Base-by-base conservation (phyloP, 352 stramenopile species). In the Pythium periplocum region DNA sequence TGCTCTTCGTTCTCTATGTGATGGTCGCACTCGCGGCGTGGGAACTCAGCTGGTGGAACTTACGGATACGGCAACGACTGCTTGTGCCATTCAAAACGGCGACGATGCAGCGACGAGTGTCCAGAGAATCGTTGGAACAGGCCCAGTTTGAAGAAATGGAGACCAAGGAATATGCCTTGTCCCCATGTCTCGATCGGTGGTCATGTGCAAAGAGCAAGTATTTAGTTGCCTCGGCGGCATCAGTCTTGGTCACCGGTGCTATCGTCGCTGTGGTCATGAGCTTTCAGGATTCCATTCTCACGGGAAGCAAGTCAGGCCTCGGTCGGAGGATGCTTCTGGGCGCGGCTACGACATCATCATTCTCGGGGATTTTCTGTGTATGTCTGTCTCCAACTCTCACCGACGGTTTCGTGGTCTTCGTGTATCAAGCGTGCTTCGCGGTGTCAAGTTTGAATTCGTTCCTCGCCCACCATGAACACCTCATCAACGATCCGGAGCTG, bases 31-130 rank as follows among this genome's bases (percentile, higher is more conserved):
- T 86, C 9, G 73, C 51, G 1, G 59, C 61, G 12, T 65, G 80
- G 38, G 59, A 88, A 61, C 68, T 78, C 43, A 78, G 64, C 54
- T 86, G 75, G 73, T 85, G 75, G 74, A 65, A 75, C 45, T 84
- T 80, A 45, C 74, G 77, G 41, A 78, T 86, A 48, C 71, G 77
- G n/a, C 66, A 77, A 39, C 71, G 77, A 17, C 67, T 87, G 17
- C 43, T 61, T 26, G 35, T 51, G 34, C 54, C 57, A 2, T 61
- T 61, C 11, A 26, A 57, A 53, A 43, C 47, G 17, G 47, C 47
- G 33, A 43, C 47, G 12, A 42, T 44, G 9, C 43, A 30, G 9
- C 9, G 17, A 48, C 43, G 43, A 48, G 43, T 48, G 9, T 48
- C 43, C 43, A 30, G 43, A 48, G 43, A 30, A 48, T 48, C 43